phyloP scores from a whole-genome alignment of 768 basidiomycete species.

The Trametes coccinea region DNA sequence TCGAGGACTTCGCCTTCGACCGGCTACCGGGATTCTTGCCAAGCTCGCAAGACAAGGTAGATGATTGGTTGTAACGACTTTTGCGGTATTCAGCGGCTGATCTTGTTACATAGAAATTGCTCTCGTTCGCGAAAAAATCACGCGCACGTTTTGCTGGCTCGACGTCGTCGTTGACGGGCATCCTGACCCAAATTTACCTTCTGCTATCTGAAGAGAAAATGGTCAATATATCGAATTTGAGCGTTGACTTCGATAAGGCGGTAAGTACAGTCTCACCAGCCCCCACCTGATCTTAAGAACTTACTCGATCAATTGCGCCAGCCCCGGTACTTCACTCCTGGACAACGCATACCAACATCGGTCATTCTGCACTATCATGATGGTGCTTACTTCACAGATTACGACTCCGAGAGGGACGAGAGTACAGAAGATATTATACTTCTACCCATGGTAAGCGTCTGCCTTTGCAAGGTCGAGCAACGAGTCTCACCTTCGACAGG shows the following conservation, averaged over 20 bases:
- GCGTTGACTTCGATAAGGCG: constrained; percentile 56
- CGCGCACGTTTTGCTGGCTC: constrained; percentile 72
- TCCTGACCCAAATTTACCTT: constrained; percentile 87
- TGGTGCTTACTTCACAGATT: constrained; percentile 69
- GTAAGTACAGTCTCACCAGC: constrained; percentile 39
- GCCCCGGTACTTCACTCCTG: constrained; percentile 59
- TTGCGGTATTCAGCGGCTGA: background rate
- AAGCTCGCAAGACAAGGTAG: constrained; percentile 75
- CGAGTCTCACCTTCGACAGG: constrained; percentile 45
- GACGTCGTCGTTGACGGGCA: constrained; percentile 84
- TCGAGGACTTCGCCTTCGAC: constrained; percentile 84
- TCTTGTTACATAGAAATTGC: background rate
- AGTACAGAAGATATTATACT: constrained; percentile 64
- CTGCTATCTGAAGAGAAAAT: constrained; percentile 71
- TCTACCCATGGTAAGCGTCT: constrained; percentile 53
- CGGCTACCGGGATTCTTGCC: constrained; percentile 70
- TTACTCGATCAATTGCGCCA: background rate
- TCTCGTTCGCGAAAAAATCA: background rate
- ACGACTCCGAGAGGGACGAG: constrained; percentile 42
- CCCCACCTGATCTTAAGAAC: no score
- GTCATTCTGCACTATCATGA: constrained; percentile 65
- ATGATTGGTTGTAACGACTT: background rate
- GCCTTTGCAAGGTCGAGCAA: background rate
- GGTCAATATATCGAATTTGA: constrained; percentile 63
- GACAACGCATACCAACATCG: constrained; percentile 75